Evolutionary conservation across 768 basidiomycete species (phyloP).

Genomic region (Omphalotus guepiniiformis): DNA sequence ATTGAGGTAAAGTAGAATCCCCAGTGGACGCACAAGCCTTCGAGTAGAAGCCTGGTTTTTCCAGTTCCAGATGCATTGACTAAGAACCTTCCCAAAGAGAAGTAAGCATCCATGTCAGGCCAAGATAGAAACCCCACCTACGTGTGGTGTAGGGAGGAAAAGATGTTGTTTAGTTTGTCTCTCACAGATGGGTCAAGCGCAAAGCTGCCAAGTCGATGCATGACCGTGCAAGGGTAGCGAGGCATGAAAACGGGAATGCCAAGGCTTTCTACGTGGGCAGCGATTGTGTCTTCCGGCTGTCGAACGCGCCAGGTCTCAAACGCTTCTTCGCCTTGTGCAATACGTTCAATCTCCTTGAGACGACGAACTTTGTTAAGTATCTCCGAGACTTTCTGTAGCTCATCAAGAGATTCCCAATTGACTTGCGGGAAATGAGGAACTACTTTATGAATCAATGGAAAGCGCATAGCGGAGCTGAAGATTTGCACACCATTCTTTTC

Average conservation of each 20-base stretch:
- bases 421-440: too few relatives aligned
- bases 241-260: too few relatives aligned
- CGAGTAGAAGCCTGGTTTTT: conserved; percentile 8
- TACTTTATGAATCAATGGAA: neutral
- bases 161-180: neutral
- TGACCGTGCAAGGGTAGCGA: neutral
- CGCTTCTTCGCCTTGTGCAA: neutral
- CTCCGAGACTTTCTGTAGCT: too few relatives aligned
- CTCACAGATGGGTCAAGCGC: neutral
- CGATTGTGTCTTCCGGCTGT: neutral
- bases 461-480: neutral
- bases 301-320: neutral
- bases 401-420: too few relatives aligned
- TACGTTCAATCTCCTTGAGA: neutral
- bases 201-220: neutral
- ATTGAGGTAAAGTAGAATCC: conserved; percentile 4
- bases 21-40: conserved; percentile 10
- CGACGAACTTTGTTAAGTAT: neutral
- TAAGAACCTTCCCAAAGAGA: too few relatives aligned
- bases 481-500: neutral
- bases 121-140: too few relatives aligned
- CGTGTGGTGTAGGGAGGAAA: neutral
- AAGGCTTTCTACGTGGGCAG: neutral
- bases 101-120: too few relatives aligned
- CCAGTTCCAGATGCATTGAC: conserved; percentile 11